Conservation (phyloP, 257 asterid genomes). For the Ajuga chamaepitys region DNA sequence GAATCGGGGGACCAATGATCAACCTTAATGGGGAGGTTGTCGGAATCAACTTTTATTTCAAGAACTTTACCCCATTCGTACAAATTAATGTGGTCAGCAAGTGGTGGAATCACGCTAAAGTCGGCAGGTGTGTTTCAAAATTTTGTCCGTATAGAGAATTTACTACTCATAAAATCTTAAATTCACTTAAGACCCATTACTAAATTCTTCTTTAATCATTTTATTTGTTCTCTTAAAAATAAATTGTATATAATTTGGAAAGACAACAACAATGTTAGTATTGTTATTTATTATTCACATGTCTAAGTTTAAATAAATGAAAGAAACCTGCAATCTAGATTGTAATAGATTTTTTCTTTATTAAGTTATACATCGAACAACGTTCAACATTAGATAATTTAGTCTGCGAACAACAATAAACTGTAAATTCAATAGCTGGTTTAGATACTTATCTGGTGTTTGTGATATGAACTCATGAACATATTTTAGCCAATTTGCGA, state of each 20-base stretch:
- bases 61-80: too few relatives aligned
- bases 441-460: neutral
- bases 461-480: neutral
- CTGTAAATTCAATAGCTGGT: neutral
- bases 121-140: too few relatives aligned
- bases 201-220: neutral
- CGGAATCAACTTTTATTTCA: too few relatives aligned
- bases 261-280: neutral
- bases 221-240: too few relatives aligned
- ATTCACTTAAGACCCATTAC: neutral
- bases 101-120: too few relatives aligned
- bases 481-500: neutral
- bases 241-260: too few relatives aligned
- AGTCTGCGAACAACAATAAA: neutral
- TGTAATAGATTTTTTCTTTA: too few relatives aligned
- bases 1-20: too few relatives aligned
- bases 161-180: neutral
- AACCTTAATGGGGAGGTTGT: too few relatives aligned
- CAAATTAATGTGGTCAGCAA: too few relatives aligned
- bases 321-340: too few relatives aligned
- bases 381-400: neutral
- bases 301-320: too few relatives aligned
- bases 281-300: neutral
- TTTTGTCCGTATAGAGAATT: neutral
- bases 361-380: neutral